Evolutionary conservation across 139 green algal species (phyloP).

Genomic region (Deuterostichococcus epilithicus): DNA sequence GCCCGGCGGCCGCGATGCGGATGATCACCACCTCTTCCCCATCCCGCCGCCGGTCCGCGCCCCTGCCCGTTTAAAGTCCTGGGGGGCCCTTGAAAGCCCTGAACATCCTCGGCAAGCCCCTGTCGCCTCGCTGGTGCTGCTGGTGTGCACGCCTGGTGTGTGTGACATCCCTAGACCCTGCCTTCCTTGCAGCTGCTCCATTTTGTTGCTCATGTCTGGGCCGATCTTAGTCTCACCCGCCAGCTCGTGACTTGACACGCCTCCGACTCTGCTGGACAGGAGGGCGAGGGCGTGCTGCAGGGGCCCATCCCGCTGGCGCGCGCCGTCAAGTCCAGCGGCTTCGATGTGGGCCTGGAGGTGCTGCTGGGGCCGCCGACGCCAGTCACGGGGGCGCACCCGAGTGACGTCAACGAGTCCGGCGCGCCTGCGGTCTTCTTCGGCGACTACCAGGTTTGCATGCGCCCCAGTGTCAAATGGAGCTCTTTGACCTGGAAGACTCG

Average conservation of each 20-base stretch:
- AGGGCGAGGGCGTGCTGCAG: constrained; percentile 23
- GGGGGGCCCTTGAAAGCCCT: too few species aligned
- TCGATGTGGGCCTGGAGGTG: constrained; percentile 16
- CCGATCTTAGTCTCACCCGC: too few species aligned
- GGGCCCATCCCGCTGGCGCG: constrained; percentile 37
- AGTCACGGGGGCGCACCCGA: neutral
- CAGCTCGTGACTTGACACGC: too few species aligned
- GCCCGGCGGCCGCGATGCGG: constrained; percentile 30
- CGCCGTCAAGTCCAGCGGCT: constrained; percentile 24
- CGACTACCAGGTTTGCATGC: constrained; percentile 40
- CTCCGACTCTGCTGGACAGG: neutral
- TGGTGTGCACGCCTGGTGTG: too few species aligned
- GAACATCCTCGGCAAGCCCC: too few species aligned
- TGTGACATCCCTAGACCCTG: too few species aligned
- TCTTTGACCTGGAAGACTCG: too few species aligned
- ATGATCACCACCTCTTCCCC: constrained; percentile 62
- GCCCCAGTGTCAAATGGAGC: too few species aligned
- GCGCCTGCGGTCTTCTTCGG: constrained; percentile 31
- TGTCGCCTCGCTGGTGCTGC: too few species aligned
- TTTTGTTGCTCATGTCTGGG: too few species aligned
- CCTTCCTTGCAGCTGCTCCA: too few species aligned
- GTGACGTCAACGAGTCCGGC: neutral
- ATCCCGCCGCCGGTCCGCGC: neutral
- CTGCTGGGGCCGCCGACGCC: constrained; percentile 11
- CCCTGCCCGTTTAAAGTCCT: neutral